Base-by-base conservation (phyloP, 2,329 filamentous ascomycete species). In the Ilyonectria robusta region DNA sequence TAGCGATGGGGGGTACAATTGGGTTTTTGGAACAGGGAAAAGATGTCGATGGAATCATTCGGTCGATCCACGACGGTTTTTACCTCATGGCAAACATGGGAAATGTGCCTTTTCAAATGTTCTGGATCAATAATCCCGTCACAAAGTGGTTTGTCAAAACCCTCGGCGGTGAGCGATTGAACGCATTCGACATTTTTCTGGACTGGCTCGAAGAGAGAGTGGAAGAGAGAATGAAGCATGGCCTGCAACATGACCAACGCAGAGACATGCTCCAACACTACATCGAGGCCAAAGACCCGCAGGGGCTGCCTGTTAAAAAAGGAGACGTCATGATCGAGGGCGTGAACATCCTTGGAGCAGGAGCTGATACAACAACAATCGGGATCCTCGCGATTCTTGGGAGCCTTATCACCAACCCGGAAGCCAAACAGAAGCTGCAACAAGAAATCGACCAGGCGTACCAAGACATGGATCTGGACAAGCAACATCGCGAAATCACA, bases 51-150 rank as follows among this genome's bases (percentile, higher is more conserved):
- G 65, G 65, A 0, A 67, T 69, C 2, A 69, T 69, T 15, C 67
- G 58, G 10, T 69, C 65, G 3, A 62, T 69, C 6, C 65, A 68
- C 7, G 67, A 69, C 8, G 67, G 67, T 0, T 69, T 69, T 21
- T 69, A 65, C 11, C 46, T 68, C 5, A 69, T 68, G 67, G 62
- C 60, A 1, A 69, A 69, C n/a, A 65, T 69, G 65, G 67, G 58
- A 5, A 62, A 65, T 19, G 10, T 69, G 1, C 61, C 67, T 0
- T 48, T 65, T 1, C 67, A 69, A 8, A 68, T 69, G 67, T 17
- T 51, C 10, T 69, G 67, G 67, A 51, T 69, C 10, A 68, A 69
- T 3, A 69, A 69, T 6, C 58, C 65, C 0, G n/a, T 66, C 2
- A 40, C 61, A 0, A 68, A 66, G 13, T 69, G 54, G 57, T 1